Conservation (phyloP, 768 basidiomycete species). For the Auricularia auricula-judae region DNA sequence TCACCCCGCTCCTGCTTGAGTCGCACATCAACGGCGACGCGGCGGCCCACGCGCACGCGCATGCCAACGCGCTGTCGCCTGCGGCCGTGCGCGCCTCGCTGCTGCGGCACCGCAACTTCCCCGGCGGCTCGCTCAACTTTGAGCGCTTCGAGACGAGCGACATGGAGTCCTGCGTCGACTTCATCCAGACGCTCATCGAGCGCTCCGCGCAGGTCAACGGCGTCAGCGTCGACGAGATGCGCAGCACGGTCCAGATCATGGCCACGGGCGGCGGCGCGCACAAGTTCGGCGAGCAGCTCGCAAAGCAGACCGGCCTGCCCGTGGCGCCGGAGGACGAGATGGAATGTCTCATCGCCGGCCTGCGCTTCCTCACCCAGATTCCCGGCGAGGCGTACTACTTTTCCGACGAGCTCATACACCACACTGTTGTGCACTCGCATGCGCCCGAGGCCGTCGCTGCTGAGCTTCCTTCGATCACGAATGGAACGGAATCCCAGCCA, state of each 20-base stretch:
- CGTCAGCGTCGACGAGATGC: conserved; percentile 86
- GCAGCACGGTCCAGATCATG: conserved; percentile 87
- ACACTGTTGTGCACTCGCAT: conserved; percentile 34
- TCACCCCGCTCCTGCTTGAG: conserved; percentile 72
- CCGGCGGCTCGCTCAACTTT: conserved; percentile 95
- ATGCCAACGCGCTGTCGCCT: conserved; percentile 25
- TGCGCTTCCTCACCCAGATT: conserved; percentile 92
- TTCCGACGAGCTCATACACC: conserved; percentile 86
- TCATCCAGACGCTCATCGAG: conserved; percentile 78
- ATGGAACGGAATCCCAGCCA: conserved; percentile 13
- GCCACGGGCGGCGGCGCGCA: conserved; percentile 97
- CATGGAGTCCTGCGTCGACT: conserved; percentile 72
- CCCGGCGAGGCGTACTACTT: conserved; percentile 98
- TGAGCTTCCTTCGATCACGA: conserved; percentile 9
- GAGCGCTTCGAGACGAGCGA: conserved; percentile 92
- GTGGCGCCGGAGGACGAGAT: conserved; percentile 93
- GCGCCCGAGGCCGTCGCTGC: not conserved
- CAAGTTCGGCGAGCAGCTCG: conserved; percentile 80
- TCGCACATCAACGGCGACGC: conserved; percentile 21
- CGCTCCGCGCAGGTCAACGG: conserved; percentile 77
- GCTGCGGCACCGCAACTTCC: conserved; percentile 64
- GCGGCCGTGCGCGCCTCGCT: conserved; percentile 33
- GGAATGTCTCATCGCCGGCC: conserved; percentile 94
- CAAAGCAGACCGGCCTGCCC: conserved; percentile 64
- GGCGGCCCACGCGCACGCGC: conserved; percentile 5